These are phyloP conservation scores for Apiospora koreana DNA, from an alignment of 2,329 filamentous ascomycete species.

Conservation along the genomic window DNA sequence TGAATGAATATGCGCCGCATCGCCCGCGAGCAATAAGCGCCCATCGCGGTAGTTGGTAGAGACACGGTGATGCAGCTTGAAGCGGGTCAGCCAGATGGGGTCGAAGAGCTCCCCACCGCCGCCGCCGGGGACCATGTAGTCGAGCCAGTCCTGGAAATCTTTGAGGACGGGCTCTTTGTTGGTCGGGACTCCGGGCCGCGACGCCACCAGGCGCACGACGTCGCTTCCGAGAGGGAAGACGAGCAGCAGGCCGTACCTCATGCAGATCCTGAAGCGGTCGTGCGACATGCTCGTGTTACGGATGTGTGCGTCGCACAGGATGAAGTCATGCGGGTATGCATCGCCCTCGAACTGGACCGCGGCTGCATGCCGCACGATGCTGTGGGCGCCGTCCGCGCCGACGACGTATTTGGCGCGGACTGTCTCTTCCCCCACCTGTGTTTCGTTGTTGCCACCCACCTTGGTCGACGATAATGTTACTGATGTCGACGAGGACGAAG, in stretches of 20 bases:
- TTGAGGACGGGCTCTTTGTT: slow-evolving; percentile 25
- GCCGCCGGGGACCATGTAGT: slow-evolving; percentile 30
- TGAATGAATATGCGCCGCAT: slow-evolving; percentile 58
- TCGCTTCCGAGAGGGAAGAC: slow-evolving; percentile 32
- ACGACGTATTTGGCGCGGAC: slow-evolving; percentile 39
- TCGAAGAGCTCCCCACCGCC: slow-evolving; percentile 26
- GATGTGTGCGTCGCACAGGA: slow-evolving; percentile 43
- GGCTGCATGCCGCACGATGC: slow-evolving; percentile 39
- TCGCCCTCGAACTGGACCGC: slow-evolving; percentile 42
- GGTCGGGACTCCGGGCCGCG: slow-evolving; percentile 21
- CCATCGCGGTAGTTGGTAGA: slow-evolving; percentile 41
- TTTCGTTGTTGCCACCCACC: background rate
- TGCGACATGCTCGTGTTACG: slow-evolving; percentile 18
- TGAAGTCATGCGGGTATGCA: slow-evolving; percentile 46
- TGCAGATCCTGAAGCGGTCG: slow-evolving; percentile 30
- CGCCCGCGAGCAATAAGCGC: slow-evolving; percentile 55
- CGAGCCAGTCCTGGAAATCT: slow-evolving; percentile 34
- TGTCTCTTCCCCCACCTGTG: slow-evolving; percentile 17
- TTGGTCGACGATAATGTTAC: background rate
- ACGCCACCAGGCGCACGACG: slow-evolving; percentile 29
- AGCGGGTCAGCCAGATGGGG: slow-evolving; percentile 44
- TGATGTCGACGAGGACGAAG: background rate
- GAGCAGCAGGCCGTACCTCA: slow-evolving; percentile 35
- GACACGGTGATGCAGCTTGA: slow-evolving; percentile 45
- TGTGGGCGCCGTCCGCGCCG: slow-evolving; percentile 48